Base-by-base conservation (phyloP, 176 grass and related monocot species). In the Raddia guianensis region DNA sequence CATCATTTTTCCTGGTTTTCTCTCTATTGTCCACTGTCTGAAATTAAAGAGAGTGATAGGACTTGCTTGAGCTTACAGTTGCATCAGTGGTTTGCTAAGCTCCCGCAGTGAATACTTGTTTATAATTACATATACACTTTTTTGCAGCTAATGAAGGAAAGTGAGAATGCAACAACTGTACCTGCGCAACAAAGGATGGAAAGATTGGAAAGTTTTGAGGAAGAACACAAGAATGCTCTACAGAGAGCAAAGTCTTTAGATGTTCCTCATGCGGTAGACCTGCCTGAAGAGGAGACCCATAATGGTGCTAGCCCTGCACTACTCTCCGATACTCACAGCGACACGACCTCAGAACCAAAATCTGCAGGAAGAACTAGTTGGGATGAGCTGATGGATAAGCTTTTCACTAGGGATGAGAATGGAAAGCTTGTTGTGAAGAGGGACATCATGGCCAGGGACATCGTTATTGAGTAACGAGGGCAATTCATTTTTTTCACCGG, bases 141-240 rank as follows among this genome's bases (percentile, higher is more conserved):
- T 81, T 78, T 35, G 33, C 86, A 99, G 93, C 42, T 93, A 82
- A 87, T 95, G 88, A 87, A 53, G 75, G 72, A 88, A 78, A 81
- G 18, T 2, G 73, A 85, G 72, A 78, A 72, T 4, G 70, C 63
- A 44, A 89, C 78, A 44, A 74, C 53, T 64, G 68, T 89, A 21
- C 92, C 93, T 64, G 57, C 49, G 8, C 76, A 87, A 43, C 89
- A 91, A 80, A 91, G 82, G 70, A 96, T 96, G 97, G 84, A 83
- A 44, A 93, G 90, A 77, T 45, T 91, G 83, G 63, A 85, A 55
- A 95, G 87, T 76, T 86, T 96, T 10, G 35, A 95, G 68, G 84
- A 88, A 76, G 97, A 99, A 44, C 97, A 99, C 91, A 90, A 90
- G 88, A 55, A 33, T 73, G 96, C 96, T 9, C 89, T 95, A 9